Evolutionary conservation across 2,329 filamentous ascomycete genomes (phyloP).

Genomic region (Aspergillus pseudotamarii): DNA sequence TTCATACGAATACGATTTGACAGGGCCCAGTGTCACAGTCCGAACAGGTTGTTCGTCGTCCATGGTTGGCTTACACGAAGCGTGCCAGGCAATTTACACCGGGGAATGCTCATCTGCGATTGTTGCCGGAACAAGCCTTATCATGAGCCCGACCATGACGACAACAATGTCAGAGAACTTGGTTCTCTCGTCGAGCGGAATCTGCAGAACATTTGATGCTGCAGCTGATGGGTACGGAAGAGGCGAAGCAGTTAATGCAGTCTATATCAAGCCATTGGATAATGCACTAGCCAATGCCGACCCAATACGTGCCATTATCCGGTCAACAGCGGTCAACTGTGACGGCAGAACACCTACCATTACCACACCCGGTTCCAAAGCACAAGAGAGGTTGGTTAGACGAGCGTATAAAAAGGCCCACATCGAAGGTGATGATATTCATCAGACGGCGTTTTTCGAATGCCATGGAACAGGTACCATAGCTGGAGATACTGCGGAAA

Average conservation of each 20-base stretch:
- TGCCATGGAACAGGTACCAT: slow-evolving; percentile 25
- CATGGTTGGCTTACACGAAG: slow-evolving; percentile 32
- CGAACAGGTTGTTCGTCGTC: slow-evolving; percentile 42
- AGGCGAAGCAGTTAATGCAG: slow-evolving; percentile 35
- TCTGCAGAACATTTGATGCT: slow-evolving; percentile 29
- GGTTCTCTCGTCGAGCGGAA: slow-evolving; percentile 36
- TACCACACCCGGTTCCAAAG: slow-evolving; percentile 17
- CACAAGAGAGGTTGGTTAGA: slow-evolving; percentile 16
- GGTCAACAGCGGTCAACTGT: slow-evolving; percentile 30
- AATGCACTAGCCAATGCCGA: slow-evolving; percentile 32
- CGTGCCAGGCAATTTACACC: slow-evolving; percentile 27
- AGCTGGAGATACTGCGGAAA: slow-evolving; percentile 21
- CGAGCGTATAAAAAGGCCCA: slow-evolving; percentile 11
- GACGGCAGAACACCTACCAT: slow-evolving; percentile 32
- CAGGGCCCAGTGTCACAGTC: slow-evolving; percentile 29
- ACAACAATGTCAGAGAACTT: slow-evolving; percentile 34
- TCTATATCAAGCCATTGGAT: slow-evolving; percentile 31
- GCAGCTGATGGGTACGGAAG: slow-evolving; percentile 34
- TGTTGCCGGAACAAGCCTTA: slow-evolving; percentile 37
- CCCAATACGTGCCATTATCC: slow-evolving; percentile 38
- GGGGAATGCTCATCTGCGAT: slow-evolving; percentile 28
- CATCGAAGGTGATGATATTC: slow-evolving; percentile 8
- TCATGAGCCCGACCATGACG: slow-evolving; percentile 32
- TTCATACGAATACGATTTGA: slow-evolving; percentile 27
- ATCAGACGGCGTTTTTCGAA: slow-evolving; percentile 20